phyloP scores from a whole-genome alignment of 2,329 filamentous ascomycete genomes.

The Pyrenophora graminea region DNA sequence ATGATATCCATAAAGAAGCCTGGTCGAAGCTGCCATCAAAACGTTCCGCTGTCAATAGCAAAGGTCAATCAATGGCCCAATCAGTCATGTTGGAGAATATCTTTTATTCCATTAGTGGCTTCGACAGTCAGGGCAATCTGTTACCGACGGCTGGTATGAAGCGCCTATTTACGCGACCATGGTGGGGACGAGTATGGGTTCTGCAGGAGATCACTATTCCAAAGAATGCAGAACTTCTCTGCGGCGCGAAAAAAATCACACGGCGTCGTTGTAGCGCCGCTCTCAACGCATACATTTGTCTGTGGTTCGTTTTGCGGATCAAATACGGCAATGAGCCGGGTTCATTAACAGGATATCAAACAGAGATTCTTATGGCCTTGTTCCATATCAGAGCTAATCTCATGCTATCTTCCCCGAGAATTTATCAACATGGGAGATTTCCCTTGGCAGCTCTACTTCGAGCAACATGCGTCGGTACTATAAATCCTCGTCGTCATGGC shows the following conservation, averaged over 20 bases:
- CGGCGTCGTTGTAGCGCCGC: not conserved
- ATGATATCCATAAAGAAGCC: not conserved
- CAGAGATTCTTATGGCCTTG: not conserved
- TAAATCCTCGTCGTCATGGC: not conserved
- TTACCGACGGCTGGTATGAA: not conserved
- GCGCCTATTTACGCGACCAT: conserved; percentile 11
- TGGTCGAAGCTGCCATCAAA: not conserved
- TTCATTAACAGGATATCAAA: not conserved
- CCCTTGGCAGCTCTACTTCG: not conserved
- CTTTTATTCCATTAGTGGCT: not conserved
- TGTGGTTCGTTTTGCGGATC: not conserved
- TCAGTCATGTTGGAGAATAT: not conserved
- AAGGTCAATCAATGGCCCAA: not conserved
- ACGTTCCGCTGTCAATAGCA: too few species aligned
- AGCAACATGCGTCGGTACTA: not conserved
- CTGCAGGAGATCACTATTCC: conserved; percentile 23
- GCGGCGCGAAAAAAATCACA: conserved; percentile 11
- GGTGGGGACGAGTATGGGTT: conserved; percentile 24
- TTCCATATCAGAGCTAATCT: not conserved
- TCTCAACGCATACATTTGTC: not conserved
- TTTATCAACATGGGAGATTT: not conserved
- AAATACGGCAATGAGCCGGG: not conserved
- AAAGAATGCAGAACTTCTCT: conserved; percentile 8
- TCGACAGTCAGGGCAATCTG: not conserved
- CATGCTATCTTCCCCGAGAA: not conserved